phyloP scores from a whole-genome alignment of 345 rosid species.

The Punica granatum region DNA sequence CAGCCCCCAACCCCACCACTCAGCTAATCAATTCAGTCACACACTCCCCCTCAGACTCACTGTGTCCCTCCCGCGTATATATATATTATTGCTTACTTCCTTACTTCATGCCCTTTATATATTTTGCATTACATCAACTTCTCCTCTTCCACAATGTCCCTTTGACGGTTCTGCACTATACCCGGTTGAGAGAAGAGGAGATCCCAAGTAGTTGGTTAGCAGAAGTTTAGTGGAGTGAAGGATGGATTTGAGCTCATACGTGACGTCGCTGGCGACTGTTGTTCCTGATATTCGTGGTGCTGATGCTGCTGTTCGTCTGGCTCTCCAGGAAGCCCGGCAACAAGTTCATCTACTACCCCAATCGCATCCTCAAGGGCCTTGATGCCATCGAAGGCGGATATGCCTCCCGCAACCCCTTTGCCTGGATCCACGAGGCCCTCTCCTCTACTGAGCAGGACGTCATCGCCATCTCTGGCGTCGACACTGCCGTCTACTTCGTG shows the following conservation, averaged over 20 bases:
- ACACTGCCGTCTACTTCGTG: conserved; percentile 90
- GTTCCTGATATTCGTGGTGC: conserved; percentile 45
- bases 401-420: conserved; percentile 49
- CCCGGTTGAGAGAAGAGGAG: no score
- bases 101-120: no score
- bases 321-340: conserved; percentile 61
- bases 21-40: no score
- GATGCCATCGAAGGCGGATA: conserved; percentile 64
- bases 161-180: no score
- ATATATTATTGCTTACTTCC: no score
- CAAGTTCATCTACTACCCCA: conserved; percentile 62
- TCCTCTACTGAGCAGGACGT: conserved; percentile 65
- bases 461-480: conserved; percentile 64
- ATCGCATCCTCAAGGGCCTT: conserved; percentile 66
- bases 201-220: no score
- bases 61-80: no score
- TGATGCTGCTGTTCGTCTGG: conserved; percentile 66
- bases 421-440: conserved; percentile 72
- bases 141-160: no score
- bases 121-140: no score
- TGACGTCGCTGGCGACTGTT: conserved; percentile 84
- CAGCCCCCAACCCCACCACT: no score
- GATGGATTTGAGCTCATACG: conserved; percentile 74
- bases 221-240: no score
- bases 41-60: no score